Evolutionary conservation across 208 protist genomes (phyloP).

Genomic region (Wallacemonas collosoma): DNA sequence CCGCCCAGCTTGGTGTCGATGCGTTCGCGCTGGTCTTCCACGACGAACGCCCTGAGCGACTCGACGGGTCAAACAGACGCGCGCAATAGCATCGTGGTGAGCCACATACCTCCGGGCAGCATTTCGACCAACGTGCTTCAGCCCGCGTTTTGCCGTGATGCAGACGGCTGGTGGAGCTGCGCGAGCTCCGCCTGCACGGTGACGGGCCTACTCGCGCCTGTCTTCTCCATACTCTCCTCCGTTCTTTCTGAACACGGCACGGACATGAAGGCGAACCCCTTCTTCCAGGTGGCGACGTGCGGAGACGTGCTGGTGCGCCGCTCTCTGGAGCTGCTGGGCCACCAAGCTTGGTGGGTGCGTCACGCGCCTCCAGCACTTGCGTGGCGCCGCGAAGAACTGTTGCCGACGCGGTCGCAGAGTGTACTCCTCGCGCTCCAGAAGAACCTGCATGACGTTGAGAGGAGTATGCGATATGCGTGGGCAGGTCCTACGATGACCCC

Average conservation of each 20-base stretch:
- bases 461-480: background rate
- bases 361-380: background rate
- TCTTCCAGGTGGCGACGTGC: slow-evolving; percentile 5
- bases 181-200: slow-evolving; percentile 18
- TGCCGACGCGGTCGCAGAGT: slow-evolving; percentile 1
- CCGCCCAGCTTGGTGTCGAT: background rate
- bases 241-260: slow-evolving; percentile 2
- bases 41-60: slow-evolving; percentile 5
- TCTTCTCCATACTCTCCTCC: slow-evolving; percentile 22
- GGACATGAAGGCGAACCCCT: slow-evolving; percentile 13
- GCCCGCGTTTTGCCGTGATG: slow-evolving; percentile 15
- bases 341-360: slow-evolving; percentile 12
- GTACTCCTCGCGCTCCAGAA: slow-evolving; percentile 7
- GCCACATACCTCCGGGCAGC: too few relatives aligned
- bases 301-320: slow-evolving; percentile 16
- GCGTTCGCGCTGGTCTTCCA: slow-evolving; percentile 7
- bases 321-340: background rate
- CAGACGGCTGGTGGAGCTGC: slow-evolving; percentile 17
- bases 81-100: background rate
- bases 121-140: slow-evolving; percentile 16
- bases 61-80: background rate
- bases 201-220: slow-evolving; percentile 25
- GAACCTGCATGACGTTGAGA: slow-evolving; percentile 17
- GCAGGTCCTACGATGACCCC: background rate
- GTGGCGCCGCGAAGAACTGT: background rate